A percentile compares a stretch with the other conserved stretches of the same genome.
Evolutionary conservation across 345 rosid genomes (phyloP).

Genomic region (Boechera retrofracta): DNA sequence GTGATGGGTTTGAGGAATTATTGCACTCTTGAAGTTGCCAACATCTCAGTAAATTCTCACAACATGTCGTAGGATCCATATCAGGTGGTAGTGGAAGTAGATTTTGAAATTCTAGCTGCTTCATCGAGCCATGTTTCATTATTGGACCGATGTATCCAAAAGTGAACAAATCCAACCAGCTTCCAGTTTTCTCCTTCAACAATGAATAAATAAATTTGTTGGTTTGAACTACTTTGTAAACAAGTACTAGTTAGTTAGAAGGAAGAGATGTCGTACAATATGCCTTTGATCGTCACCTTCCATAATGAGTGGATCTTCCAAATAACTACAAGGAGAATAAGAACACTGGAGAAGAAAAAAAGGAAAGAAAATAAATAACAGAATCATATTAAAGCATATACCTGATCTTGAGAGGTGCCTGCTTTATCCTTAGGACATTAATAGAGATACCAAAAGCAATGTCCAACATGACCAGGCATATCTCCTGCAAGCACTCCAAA

Average conservation of each 20-base stretch:
- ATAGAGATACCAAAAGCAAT: slow-evolving; percentile 63
- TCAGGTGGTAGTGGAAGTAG: slow-evolving; percentile 72
- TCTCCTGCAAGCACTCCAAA: slow-evolving; percentile 35
- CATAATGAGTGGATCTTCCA: slow-evolving; percentile 68
- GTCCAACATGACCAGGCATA: slow-evolving; percentile 61
- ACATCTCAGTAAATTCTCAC: slow-evolving; percentile 57
- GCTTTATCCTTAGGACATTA: slow-evolving; percentile 57
- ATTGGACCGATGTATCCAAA: slow-evolving; percentile 66
- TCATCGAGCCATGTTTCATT: slow-evolving; percentile 65
- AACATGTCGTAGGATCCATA: slow-evolving; percentile 78
- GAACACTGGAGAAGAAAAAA: not conserved
- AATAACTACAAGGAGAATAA: slow-evolving; percentile 52
- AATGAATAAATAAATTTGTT: not conserved
- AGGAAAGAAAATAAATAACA: not conserved
- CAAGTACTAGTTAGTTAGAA: slow-evolving; percentile 6
- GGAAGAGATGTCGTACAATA: slow-evolving; percentile 43
- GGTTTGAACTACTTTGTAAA: slow-evolving; percentile 16
- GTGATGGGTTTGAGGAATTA: slow-evolving; percentile 53
- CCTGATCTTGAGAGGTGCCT: slow-evolving; percentile 52
- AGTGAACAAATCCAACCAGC: slow-evolving; percentile 66
- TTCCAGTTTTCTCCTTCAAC: slow-evolving; percentile 53
- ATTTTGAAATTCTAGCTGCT: slow-evolving; percentile 89
- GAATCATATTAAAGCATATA: slow-evolving; percentile 39
- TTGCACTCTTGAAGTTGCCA: slow-evolving; percentile 64
- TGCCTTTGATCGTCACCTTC: slow-evolving; percentile 45